Evolutionary conservation across 371 early-diverging fungal species (phyloP).

Genomic region (Circinella minor): DNA sequence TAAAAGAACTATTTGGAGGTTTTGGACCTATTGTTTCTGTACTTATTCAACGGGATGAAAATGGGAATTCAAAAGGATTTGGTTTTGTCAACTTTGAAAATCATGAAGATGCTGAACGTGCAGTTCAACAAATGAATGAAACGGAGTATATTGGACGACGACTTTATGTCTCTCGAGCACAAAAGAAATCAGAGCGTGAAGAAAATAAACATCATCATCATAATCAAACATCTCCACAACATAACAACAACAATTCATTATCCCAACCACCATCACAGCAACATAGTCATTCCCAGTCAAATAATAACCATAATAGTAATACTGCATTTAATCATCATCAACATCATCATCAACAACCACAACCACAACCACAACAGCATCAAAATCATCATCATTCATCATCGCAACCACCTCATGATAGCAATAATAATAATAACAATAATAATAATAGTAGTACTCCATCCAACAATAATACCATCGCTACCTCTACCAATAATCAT

Average conservation of each 20-base stretch:
- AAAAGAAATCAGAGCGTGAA: conserved; percentile 97
- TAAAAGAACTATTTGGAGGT: conserved; percentile 78
- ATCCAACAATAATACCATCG: not conserved
- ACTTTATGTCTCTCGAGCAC: conserved; percentile 97
- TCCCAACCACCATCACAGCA: not conserved
- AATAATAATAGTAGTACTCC: not conserved
- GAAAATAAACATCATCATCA: conserved; percentile 57
- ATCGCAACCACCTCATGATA: too few species aligned
- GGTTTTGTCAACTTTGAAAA: conserved; percentile 97
- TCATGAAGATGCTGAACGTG: conserved; percentile 90
- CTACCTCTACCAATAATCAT: not conserved
- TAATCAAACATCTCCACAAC: conserved; percentile 77
- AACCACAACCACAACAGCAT: not conserved
- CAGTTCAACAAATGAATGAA: conserved; percentile 94
- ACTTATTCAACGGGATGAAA: conserved; percentile 75
- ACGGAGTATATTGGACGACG: conserved; percentile 86
- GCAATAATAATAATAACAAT: not conserved
- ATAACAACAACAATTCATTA: conserved; percentile 27
- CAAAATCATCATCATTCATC: too few species aligned
- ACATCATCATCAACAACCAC: not conserved
- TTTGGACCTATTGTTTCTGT: conserved; percentile 91
- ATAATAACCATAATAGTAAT: not conserved
- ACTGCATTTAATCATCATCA: not conserved
- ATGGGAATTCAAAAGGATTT: conserved; percentile 89
- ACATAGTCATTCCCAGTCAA: not conserved